A percentile compares a stretch with the other conserved stretches of the same genome.
phyloP scores from a whole-genome alignment of 2,329 filamentous ascomycete species.

The Diaporthe helianthi region DNA sequence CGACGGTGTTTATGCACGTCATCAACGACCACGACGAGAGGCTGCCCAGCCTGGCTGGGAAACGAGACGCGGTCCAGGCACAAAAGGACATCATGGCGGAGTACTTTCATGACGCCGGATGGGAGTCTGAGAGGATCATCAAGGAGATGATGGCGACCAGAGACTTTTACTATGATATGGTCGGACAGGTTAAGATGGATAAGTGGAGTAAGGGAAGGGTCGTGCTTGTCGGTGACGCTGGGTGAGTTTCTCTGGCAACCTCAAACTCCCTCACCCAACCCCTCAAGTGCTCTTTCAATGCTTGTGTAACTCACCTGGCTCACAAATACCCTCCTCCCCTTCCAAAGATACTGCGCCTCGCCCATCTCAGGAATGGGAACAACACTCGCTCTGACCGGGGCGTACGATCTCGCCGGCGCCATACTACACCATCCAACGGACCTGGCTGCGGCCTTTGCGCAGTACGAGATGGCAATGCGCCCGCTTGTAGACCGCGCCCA shows the following conservation, averaged over 20 bases:
- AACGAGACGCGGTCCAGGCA: constrained; percentile 38
- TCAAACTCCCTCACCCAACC: too few relatives aligned
- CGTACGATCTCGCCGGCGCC: constrained; percentile 59
- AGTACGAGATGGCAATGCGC: constrained; percentile 50
- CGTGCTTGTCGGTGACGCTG: constrained; percentile 57
- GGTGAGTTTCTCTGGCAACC: constrained; percentile 28
- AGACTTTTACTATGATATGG: constrained; percentile 47
- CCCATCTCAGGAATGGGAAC: constrained; percentile 58
- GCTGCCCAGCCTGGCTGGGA: constrained; percentile 35
- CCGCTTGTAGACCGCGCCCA: constrained; percentile 49
- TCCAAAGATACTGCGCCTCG: constrained; percentile 52
- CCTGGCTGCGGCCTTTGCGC: constrained; percentile 42
- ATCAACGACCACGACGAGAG: constrained; percentile 39
- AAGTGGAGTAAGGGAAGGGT: constrained; percentile 46
- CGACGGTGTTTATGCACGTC: constrained; percentile 30
- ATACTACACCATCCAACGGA: constrained; percentile 41
- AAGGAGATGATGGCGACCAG: constrained; percentile 41
- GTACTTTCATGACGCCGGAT: constrained; percentile 53
- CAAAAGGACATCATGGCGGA: constrained; percentile 50
- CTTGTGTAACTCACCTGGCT: not conserved
- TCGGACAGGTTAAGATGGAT: constrained; percentile 51
- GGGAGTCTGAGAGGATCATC: constrained; percentile 50
- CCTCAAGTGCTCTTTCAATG: not conserved
- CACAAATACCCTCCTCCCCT: not conserved
- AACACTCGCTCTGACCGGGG: constrained; percentile 52